Base-by-base conservation (phyloP, 1,284 basidiomycete species). In the Microbotryum intermedium region DNA sequence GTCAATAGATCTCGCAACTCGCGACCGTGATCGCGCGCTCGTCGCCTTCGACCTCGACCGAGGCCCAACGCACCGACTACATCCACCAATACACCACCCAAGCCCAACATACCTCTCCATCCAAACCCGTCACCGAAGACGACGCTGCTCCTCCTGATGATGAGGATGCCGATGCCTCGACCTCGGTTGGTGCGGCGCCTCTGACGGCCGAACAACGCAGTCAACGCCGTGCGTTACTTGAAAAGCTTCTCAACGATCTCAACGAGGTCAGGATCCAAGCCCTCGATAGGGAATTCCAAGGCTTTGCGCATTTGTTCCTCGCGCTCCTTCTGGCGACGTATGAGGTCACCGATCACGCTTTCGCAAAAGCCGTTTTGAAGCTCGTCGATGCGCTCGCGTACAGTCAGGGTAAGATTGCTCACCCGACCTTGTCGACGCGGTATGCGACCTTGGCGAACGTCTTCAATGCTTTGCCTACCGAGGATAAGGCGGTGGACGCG, bases 391-490 rank as follows among this genome's bases (percentile, higher is more conserved):
- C 57, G 13, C 39, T 58, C 50, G 23, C 53, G n/a, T 59, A 59
- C 57, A 47, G 61, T 21, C 23, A 43, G 18, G 53, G 60, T 49
- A 30, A 50, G n/a, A 57, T 59, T 11, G 43, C 60, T 16, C 20
- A 34, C 43, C 61, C 68, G 1, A 54, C 68, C 25, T 47, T 60
- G 48, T 46, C 64, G 29, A 60, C 68, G 4, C 66, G 69, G 9
- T 70, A 70, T 61, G 45, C 63, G 67, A 92, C 90, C 72, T 77
- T 94, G 34, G 86, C 88, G 55, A 92, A 91, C 75, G 77, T 91
- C 42, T 93, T 92, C 82, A 93, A 94, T 74, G 81, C 84, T 21
- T 78, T 87, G 25, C 86, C 89, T 26, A 4, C 26, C 29, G 25
- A 28, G 0, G 13, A 34, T 3, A 26, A 44, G 4, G 44, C 28